A percentile compares a stretch with the other conserved stretches of the same genome.
These are phyloP conservation scores for Zelonia costaricensis DNA, from an alignment of 208 protist genomes.

Conservation along the genomic window DNA sequence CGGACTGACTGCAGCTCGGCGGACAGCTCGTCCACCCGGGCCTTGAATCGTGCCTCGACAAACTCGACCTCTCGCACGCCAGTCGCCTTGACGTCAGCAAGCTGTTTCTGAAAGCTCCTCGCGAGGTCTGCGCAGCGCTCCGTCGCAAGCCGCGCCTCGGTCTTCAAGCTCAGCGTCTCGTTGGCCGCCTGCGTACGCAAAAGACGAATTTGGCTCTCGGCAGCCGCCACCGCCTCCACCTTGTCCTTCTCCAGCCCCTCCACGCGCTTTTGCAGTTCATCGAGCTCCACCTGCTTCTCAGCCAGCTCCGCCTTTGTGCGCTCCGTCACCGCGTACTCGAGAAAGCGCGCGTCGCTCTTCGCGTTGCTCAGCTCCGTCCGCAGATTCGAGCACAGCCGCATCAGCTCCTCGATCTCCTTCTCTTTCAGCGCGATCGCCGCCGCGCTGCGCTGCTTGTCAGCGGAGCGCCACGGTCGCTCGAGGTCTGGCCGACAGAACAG, in stretches of 20 bases:
- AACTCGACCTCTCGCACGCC: conserved; percentile 67
- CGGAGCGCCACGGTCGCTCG: conserved; percentile 83
- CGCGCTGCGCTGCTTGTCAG: conserved; percentile 44
- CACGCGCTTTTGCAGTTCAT: conserved; percentile 32
- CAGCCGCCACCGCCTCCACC: conserved; percentile 45
- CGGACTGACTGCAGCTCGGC: conserved; percentile 65
- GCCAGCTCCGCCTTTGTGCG: conserved; percentile 42
- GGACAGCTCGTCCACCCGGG: conserved; percentile 55
- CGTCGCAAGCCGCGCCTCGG: conserved; percentile 50
- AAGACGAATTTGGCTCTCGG: conserved; percentile 74
- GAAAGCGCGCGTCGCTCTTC: conserved; percentile 61
- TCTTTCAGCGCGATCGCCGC: conserved; percentile 73
- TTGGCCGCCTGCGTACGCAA: conserved; percentile 75
- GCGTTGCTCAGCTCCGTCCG: conserved; percentile 82
- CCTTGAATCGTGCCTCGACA: conserved; percentile 64
- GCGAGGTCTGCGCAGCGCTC: conserved; percentile 56
- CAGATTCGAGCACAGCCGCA: conserved; percentile 75
- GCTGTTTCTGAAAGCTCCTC: conserved; percentile 58
- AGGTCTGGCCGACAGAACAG: conserved; percentile 87
- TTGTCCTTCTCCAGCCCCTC: conserved; percentile 39
- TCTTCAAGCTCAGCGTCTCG: conserved; percentile 49
- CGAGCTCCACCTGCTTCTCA: conserved; percentile 51
- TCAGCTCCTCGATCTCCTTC: conserved; percentile 88
- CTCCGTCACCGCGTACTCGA: conserved; percentile 66
- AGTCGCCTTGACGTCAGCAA: conserved; percentile 79